Base-by-base conservation (phyloP, 192 early-diverging fungal genomes). In the Kappamyces sp. region DNA sequence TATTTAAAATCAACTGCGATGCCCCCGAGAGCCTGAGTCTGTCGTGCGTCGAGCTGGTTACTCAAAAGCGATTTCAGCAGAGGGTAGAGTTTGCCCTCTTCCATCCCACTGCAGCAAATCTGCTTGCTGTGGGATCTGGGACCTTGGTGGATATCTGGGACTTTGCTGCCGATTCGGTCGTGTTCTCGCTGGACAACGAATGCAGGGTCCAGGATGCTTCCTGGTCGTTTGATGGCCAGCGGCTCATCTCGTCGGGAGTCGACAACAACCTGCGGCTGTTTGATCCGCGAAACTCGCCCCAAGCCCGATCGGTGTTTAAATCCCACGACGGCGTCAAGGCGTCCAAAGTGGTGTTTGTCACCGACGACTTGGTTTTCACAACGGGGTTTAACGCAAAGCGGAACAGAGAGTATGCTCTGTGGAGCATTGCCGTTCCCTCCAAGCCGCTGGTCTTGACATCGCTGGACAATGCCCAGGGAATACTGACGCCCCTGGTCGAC, bases 401-500 rank as follows among this genome's bases (percentile, higher is more conserved):
- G n/a, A 64, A 71, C 22, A 7, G 68, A 33, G 85, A 91, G 65
- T 76, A 75, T 5, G 82, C 82, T 12, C 38, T 95, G 12, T 95
- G 90, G 90, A 89, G 90, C 61, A 65, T 75, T 2, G 74, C 86
- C 33, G 75, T 82, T 22, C 63, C 88, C 30, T 51, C 60, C 7
- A 73, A 63, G 7, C 84, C 91, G 1, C 45, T 91, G 29, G 72
- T 71, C 8, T 65, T 81, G 7, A 67, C 71, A 8, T 70, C 66
- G 14, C 55, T 92, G 31, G 89, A 90, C 50, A 77, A 81, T 1
- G 85, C 84, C 2, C 80, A 83, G 5, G 86, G 88, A n/a, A 57
- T 85, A 3, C 61, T 88, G 12, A 64, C 84, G 7, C 88, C 90
- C 2, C 64, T 90, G 12, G 90, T 80, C 50, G 93, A 95, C 60